Conservation (phyloP, 2,329 filamentous ascomycete genomes). For the Colletotrichum aenigma region DNA sequence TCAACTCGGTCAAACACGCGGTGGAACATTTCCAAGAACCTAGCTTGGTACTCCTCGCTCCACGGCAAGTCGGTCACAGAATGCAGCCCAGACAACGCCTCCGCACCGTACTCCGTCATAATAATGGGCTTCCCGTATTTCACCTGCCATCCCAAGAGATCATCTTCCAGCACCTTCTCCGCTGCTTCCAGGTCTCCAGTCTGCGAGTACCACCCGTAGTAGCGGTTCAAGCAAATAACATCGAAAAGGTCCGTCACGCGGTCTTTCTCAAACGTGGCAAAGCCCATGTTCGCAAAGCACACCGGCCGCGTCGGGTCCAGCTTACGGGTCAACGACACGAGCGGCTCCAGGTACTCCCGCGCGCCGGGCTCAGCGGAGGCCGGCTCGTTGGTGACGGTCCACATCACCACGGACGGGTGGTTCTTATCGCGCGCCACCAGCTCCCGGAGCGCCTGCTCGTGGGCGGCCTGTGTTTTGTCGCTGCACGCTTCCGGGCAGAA, state of each 20-base stretch:
- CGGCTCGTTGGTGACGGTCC: constrained; percentile 28
- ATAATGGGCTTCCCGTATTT: constrained; percentile 32
- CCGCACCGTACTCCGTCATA: constrained; percentile 32
- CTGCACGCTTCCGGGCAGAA: constrained; percentile 24
- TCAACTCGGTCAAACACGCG: constrained; percentile 31
- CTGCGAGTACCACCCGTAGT: constrained; percentile 30
- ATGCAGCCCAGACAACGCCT: constrained; percentile 30
- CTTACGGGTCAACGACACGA: constrained; percentile 23
- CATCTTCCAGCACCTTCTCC: constrained; percentile 24
- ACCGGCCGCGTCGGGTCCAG: constrained; percentile 29
- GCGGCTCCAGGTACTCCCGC: constrained; percentile 28
- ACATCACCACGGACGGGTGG: constrained; percentile 29
- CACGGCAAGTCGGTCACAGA: constrained; percentile 26
- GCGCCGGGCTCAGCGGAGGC: constrained; percentile 24
- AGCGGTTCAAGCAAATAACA: constrained; percentile 30
- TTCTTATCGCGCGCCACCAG: constrained; percentile 30
- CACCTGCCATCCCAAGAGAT: constrained; percentile 25
- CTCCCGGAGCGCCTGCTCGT: constrained; percentile 26
- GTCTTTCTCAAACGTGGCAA: constrained; percentile 18
- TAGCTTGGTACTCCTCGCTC: constrained; percentile 32
- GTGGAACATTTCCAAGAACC: constrained; percentile 30
- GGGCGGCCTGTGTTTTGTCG: constrained; percentile 20
- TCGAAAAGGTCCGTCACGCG: constrained; percentile 29
- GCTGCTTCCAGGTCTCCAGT: constrained; percentile 27
- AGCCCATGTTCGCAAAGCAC: constrained; percentile 26